Evolutionary conservation across 352 stramenopile species (phyloP), one percentile per base, ranked within the genome.

Genomic region (Pythium biforme): DNA sequence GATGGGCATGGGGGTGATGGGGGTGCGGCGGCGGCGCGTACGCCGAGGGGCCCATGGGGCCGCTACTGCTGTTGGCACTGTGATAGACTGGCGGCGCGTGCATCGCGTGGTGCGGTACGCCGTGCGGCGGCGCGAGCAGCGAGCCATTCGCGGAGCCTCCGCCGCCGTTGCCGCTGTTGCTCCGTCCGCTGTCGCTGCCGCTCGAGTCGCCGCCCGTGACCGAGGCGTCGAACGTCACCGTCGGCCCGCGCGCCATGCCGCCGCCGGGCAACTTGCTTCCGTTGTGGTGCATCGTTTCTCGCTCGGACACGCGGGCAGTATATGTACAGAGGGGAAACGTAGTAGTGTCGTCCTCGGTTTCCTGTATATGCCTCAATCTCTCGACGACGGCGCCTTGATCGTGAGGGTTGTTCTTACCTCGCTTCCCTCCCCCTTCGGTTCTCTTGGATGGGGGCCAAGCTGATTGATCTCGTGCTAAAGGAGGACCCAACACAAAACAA

Each of bases 201-300:
- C 85, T 81, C 41, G 74, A 75, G 33, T 89, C 79, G 0, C 73
- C 64, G 3, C 63, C 66, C 22, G 67, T 70, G 55, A 85, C 75
- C n/a, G 75, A 83, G 65, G 70, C 68, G 59, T 92, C 80, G 62
- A 92, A 92, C 65, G 83, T 81, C 60, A 92, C 82, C 40, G 78
- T 81, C 60, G 85, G 41, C 5, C 29, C 61, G 23, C 69, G 66
- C 37, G 37, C 37, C 57, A 56, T 53, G 14, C 47, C 31, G 31
- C 31, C 31, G 31, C n/a, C 48, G 3, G 66, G 67, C 20, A 64
- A 29, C 26, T 84, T 85, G 64, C 74, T 86, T 23, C 70, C 75
- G 64, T 84, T 83, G 70, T 88, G n/a, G n/a, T n/a, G 85, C 57
- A 60, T 60, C 19, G 45, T 22, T n/a, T n/a, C n/a, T n/a, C n/a